A percentile compares a stretch with the other conserved stretches of the same genome.
Conservation (phyloP, 345 rosid genomes). For the Rhizophora mangle region DNA sequence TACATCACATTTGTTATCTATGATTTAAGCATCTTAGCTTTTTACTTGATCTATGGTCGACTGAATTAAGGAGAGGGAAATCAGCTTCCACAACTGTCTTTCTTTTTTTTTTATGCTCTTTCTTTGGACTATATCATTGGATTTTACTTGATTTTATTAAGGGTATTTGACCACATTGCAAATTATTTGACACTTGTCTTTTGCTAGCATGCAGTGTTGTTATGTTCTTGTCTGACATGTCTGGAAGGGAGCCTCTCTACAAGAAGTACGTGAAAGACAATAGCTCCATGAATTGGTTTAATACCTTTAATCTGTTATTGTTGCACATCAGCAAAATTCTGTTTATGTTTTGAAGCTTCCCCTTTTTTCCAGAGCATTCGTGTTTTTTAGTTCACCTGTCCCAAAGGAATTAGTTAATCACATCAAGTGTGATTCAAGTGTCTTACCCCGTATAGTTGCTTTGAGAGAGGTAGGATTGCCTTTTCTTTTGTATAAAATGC, state of each 20-base stretch:
- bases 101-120: too few species aligned
- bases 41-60: too few species aligned
- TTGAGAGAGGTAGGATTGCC: conserved; percentile 72
- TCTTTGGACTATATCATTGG: too few species aligned
- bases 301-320: background rate
- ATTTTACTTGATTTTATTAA: too few species aligned
- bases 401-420: conserved; percentile 80
- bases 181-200: conserved; percentile 27
- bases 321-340: conserved; percentile 13
- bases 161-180: too few species aligned
- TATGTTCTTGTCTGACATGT: conserved; percentile 98
- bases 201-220: conserved; percentile 70
- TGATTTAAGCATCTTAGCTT: too few species aligned
- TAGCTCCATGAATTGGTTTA: background rate
- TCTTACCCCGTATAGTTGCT: conserved; percentile 84
- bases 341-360: conserved; percentile 14
- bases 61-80: too few species aligned
- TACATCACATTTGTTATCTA: background rate
- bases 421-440: conserved; percentile 80
- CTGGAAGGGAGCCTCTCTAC: conserved; percentile 94
- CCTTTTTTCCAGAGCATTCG: conserved; percentile 55
- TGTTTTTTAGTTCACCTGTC: conserved; percentile 75
- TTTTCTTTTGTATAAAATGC: background rate
- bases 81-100: too few species aligned
- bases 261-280: conserved; percentile 52